Base-by-base conservation (phyloP, 768 basidiomycete species). In the Auricularia heimuer region DNA sequence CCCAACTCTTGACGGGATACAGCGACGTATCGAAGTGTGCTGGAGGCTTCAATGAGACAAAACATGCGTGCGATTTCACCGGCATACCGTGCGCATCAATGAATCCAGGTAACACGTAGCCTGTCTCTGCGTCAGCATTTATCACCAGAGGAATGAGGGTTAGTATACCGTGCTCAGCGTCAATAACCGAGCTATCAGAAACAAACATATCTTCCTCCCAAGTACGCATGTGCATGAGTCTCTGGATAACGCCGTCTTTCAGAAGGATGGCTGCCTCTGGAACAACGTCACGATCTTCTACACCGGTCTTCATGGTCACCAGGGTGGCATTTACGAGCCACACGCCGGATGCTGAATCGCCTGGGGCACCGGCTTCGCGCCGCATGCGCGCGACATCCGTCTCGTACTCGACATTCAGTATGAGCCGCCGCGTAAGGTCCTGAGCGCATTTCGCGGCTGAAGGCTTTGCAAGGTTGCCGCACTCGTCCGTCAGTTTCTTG, bases 41-140 rank as follows among this genome's bases (percentile, higher is more conserved):
- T 42, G 39, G 8, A 14, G 12, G 12, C 7, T 7, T 42, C 7
- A 14, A 42, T 42, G 39, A 42, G 39, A 14, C 29, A 29, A 29
- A 29, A 29, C 29, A 29, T 29, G 29, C 29, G 29, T 29, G 29
- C 29, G 29, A 29, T 29, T 29, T 0, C 29, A 29, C 70, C 88
- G 87, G 89, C 65, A 90, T 88, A 2, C 88, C 88, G 68, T 90
- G 88, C 4, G 86, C 85, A 65, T 90, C 88, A 62, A 90, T 84
- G 71, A 88, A 89, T 2, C 88, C 88, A 16, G 88, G 88, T 3
- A 85, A 74, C 14, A 90, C 77, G 65, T 79, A 87, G 3, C 85
- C 88, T 89, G 44, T 8, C 60, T 42, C 29, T 7, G 12, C 39
- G 12, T 42, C 39, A 42, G 39, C 39, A 42, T 14, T 14, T 7